Percentiles rank a stretch among this genome's conserved stretches.
Conservation (phyloP, 2,329 filamentous ascomycete genomes). For the Aspergillus udagawae region DNA sequence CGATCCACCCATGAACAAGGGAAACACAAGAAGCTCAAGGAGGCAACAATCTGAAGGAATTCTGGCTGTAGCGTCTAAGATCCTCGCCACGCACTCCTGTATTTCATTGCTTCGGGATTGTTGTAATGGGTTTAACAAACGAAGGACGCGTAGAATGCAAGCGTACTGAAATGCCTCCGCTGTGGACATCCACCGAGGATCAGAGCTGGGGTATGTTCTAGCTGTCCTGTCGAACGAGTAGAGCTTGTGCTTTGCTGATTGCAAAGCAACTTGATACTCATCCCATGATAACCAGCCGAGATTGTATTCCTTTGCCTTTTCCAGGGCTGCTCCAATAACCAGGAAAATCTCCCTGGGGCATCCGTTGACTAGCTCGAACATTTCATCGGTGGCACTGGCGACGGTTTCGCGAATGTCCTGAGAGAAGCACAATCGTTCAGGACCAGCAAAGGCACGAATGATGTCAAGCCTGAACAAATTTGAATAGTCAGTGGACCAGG, state of each 20-base stretch:
- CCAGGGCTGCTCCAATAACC: constrained; percentile 23
- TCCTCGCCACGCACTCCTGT: constrained; percentile 22
- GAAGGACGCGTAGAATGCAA: constrained; percentile 26
- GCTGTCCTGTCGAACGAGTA: constrained; percentile 19
- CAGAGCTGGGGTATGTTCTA: constrained; percentile 19
- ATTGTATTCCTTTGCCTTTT: constrained; percentile 23
- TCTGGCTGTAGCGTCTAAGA: constrained; percentile 23
- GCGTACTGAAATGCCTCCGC: constrained; percentile 25
- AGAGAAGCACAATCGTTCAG: constrained; percentile 26
- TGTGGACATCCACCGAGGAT: constrained; percentile 21
- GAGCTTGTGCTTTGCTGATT: constrained; percentile 15
- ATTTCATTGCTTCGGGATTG: constrained; percentile 18
- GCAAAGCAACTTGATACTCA: constrained; percentile 15
- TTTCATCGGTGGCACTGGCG: constrained; percentile 18
- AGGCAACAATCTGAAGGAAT: constrained; percentile 20
- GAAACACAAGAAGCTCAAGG: constrained; percentile 26
- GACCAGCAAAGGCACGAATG: constrained; percentile 24
- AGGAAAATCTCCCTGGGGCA: constrained; percentile 28
- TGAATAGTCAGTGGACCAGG: background rate
- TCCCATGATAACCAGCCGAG: constrained; percentile 17
- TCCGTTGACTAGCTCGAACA: constrained; percentile 28
- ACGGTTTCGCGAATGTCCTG: constrained; percentile 24
- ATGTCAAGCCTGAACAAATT: constrained; percentile 25
- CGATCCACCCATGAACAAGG: constrained; percentile 27
- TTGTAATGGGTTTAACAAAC: constrained; percentile 19